Evolutionary conservation across 495 filamentous ascomycete genomes (phyloP), one percentile per base, ranked within the genome.

Genomic region (Cudoniella acicularis): DNA sequence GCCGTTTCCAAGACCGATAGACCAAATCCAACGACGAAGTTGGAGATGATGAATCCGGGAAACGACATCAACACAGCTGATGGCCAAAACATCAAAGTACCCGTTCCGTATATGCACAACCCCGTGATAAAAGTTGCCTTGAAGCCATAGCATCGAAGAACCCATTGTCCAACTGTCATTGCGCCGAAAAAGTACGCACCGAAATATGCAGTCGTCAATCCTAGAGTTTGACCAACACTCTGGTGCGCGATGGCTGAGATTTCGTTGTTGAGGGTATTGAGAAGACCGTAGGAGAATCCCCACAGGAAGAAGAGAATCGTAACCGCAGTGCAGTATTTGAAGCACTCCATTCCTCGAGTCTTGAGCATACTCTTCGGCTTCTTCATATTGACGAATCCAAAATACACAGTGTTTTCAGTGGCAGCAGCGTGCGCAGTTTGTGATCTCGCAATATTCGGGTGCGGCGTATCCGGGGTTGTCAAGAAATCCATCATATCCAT

Each of bases 261-360:
- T 61, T 53, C 76, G 52, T 75, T 71, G 65, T 94, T 93, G 45
- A 95, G 78, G 0, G 84, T 84, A 61, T 89, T 86, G 10, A 95
- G 78, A 24, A 96, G 79, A 13, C 91, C 90, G 67, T 95, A 94
- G 0, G 88, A 86, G 61, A 96, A 90, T 0, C 91, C 91, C 91
- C 89, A 94, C 2, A 96, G 74, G 63, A 96, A 88, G 70, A 94
- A 95, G 0, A 96, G 75, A 47, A 90, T 81, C 25, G 88, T 91
- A 59, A 91, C 87, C 30, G 90, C 70, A 24, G 72, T 70, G 64
- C 76, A 77, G 59, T 80, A 80, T 56, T 71, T 77, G 64, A 80
- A 74, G 0, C 74, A 75, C 45, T 83, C 78, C 45, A 60, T 59
- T 1, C 71, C 69, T 3, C 69, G 72, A 9, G 75, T 74, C 51